Conservation (phyloP, 306 rosid genomes). For the Lathyrus sativus region DNA sequence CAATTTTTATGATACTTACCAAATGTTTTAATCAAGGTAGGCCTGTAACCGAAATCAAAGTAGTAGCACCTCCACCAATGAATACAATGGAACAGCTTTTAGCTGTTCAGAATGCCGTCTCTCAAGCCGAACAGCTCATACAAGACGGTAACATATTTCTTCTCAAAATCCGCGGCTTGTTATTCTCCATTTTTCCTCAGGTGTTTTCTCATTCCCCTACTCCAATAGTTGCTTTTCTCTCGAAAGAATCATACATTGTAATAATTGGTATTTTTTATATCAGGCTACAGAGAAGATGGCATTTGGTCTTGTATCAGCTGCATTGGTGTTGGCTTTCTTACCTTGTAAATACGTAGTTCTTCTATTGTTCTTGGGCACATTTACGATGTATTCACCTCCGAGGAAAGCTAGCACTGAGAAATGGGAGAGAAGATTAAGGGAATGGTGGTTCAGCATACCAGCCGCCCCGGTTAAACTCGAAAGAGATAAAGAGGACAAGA, state of each 20-base stretch:
- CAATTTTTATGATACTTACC: constrained; percentile 71
- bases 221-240: neutral
- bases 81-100: constrained; percentile 94
- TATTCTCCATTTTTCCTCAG: constrained; percentile 85
- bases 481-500: constrained; percentile 79
- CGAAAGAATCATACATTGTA: constrained; percentile 23
- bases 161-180: constrained; percentile 78
- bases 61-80: constrained; percentile 77
- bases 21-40: constrained; percentile 55
- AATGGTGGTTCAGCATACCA: constrained; percentile 99
- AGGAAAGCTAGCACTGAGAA: constrained; percentile 84
- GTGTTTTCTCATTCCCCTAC: constrained; percentile 46
- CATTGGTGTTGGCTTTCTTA: constrained; percentile 58
- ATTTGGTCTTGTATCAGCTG: constrained; percentile 55
- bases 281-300: constrained; percentile 87
- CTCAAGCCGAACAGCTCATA: constrained; percentile 74
- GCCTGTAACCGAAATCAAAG: constrained; percentile 65
- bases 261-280: constrained; percentile 33
- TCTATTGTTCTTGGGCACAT: constrained; percentile 63
- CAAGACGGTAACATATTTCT: constrained; percentile 80
- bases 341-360: constrained; percentile 62
- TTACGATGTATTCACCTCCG: constrained; percentile 76
- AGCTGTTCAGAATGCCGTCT: constrained; percentile 83
- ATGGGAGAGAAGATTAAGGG: constrained; percentile 74
- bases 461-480: constrained; percentile 96